phyloP scores from a whole-genome alignment of 2,329 filamentous ascomycete genomes.

The Domatiomyces catenatus region DNA sequence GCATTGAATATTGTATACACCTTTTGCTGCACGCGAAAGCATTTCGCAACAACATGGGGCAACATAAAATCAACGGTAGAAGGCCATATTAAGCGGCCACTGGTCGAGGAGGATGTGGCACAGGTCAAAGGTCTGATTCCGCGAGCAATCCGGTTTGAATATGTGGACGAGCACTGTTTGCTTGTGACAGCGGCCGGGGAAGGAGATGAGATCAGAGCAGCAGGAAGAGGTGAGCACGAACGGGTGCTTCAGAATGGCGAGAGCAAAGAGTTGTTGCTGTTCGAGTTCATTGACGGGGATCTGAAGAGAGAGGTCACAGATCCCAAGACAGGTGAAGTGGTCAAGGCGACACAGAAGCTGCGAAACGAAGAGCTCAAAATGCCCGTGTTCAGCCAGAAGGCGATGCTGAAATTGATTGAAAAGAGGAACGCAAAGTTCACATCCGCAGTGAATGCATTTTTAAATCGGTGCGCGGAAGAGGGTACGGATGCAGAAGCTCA shows the following conservation, averaged over 20 bases:
- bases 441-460: slow-evolving; percentile 58
- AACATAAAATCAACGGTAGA: slow-evolving; percentile 77
- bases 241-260: slow-evolving; percentile 26
- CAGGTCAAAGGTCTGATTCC: slow-evolving; percentile 66
- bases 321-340: slow-evolving; percentile 58
- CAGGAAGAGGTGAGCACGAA: slow-evolving; percentile 24
- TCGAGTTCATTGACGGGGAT: slow-evolving; percentile 87
- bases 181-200: slow-evolving; percentile 63
- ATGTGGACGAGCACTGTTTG: slow-evolving; percentile 70
- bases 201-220: slow-evolving; percentile 49
- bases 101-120: slow-evolving; percentile 66
- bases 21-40: slow-evolving; percentile 84
- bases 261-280: slow-evolving; percentile 58
- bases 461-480: slow-evolving; percentile 55
- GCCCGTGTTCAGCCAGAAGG: slow-evolving; percentile 83
- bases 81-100: slow-evolving; percentile 55
- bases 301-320: slow-evolving; percentile 63
- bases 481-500: slow-evolving; percentile 50
- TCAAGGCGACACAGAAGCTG: slow-evolving; percentile 50
- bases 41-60: slow-evolving; percentile 80
- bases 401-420: slow-evolving; percentile 78
- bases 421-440: slow-evolving; percentile 75
- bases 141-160: slow-evolving; percentile 63
- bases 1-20: slow-evolving; percentile 89
- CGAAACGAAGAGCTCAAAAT: slow-evolving; percentile 71